Conservation (phyloP, 345 rosid species). For the Crucihimalaya himalaica region DNA sequence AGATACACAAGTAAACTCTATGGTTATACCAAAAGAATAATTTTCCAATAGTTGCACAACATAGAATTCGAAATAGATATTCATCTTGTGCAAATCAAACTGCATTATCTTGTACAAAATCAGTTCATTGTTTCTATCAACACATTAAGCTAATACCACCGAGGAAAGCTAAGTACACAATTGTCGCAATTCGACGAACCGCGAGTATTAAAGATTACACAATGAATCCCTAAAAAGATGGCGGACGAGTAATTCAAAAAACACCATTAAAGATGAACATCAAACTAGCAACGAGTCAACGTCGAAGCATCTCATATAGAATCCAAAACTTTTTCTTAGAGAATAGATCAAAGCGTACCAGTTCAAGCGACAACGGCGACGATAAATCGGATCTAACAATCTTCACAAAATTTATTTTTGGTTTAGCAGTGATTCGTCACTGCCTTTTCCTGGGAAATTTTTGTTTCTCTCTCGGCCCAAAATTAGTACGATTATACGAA, state of each 20-base stretch:
- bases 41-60: not conserved
- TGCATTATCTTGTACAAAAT: too few species aligned
- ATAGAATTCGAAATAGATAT: not conserved
- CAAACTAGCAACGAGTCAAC: constrained; percentile 14
- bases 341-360: constrained; percentile 29
- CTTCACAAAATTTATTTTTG: not conserved
- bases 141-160: not conserved
- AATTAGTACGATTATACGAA: not conserved
- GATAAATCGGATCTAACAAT: not conserved
- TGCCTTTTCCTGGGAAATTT: constrained; percentile 14
- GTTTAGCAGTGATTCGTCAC: constrained; percentile 14
- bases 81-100: not conserved
- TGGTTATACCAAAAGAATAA: not conserved
- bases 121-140: not conserved
- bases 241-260: not conserved
- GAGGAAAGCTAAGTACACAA: constrained; percentile 9
- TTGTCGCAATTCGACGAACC: not conserved
- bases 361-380: constrained; percentile 1
- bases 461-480: not conserved
- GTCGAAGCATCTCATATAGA: constrained; percentile 4
- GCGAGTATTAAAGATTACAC: not conserved
- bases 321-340: not conserved
- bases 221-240: not conserved
- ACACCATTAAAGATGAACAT: not conserved
- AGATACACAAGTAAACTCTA: not conserved